Base-by-base conservation (phyloP, 306 rosid species). In the Lupinus albus region DNA sequence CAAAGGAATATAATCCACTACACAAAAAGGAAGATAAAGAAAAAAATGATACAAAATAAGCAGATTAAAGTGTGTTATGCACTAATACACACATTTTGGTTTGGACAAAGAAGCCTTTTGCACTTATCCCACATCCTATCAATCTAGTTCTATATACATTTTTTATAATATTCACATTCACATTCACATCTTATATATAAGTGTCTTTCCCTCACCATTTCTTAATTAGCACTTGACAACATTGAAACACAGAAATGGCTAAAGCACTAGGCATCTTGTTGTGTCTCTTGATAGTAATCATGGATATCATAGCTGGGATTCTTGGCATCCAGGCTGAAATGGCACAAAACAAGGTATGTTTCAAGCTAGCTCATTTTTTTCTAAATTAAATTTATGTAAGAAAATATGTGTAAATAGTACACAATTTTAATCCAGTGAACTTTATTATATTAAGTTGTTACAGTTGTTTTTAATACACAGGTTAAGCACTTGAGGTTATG, bases 261-360 rank as follows among this genome's bases (percentile, higher is more conserved):
- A 85, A 72, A 78, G 36, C 67, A 59, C 77, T 25, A 59, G 96
- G 92, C 11, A 59, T 87, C 74, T 74, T 94, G 10, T 61, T 94
- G 10, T 94, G 96, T 52, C 46, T 90, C 48, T 75, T 94, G 84
- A 86, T 94, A 13, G 78, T 90, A 60, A 78, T 70, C 6, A 74
- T 90, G 76, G 99, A 94, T 71, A 77, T 81, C 12, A 72, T 71
- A 36, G 99, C 97, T 44, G 99, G 97, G 41, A 74, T 90, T 70
- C 92, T 94, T 2, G 95, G 95, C 68, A 90, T 94, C 46, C 87
- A 91, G 75, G 99, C 96, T 8, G 99, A 94, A 54, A 73, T 78
- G 41, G 96, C 83, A 76, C 97, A 94, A 77, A 90, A 86, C 83
- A 85, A 94, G 97, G 99, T 90, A 81, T 47, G 69, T 52, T 50